Conservation (phyloP, 148 eudicot genomes). For the Beta vulgaris region DNA sequence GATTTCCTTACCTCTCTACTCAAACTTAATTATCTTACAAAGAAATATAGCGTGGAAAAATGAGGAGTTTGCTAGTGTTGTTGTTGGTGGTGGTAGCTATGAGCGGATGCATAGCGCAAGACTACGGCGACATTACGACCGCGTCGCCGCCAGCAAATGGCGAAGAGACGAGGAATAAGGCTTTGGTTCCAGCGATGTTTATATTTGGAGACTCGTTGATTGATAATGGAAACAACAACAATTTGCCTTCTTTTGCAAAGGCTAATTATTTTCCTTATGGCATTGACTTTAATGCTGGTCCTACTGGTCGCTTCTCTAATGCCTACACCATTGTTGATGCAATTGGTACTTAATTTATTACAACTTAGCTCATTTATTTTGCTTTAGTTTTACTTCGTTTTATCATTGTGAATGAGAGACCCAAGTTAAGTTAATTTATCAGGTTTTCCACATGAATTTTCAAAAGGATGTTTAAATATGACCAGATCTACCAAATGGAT, state of each 20-base stretch:
- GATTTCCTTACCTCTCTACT: no score
- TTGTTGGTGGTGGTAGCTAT: slow-evolving; percentile 8
- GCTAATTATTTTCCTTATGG: slow-evolving; percentile 94
- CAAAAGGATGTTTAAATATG: no score
- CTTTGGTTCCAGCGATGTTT: slow-evolving; percentile 76
- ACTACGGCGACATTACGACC: slow-evolving; percentile 4
- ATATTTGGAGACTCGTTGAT: slow-evolving; percentile 89
- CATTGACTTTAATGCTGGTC: slow-evolving; percentile 73
- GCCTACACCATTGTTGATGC: slow-evolving; percentile 89
- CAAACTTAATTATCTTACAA: not conserved
- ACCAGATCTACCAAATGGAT: no score
- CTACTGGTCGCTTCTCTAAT: slow-evolving; percentile 90
- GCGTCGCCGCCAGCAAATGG: slow-evolving; percentile 5
- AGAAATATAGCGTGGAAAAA: not conserved
- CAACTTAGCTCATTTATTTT: no score
- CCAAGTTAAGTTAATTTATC: no score
- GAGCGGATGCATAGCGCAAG: slow-evolving; percentile 23
- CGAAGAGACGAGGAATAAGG: slow-evolving; percentile 14
- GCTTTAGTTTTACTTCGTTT: no score
- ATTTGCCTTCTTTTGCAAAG: slow-evolving; percentile 75
- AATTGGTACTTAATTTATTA: slow-evolving; percentile 42
- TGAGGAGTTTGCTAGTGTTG: not conserved
- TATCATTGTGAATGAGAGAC: no score
- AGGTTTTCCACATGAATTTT: no score
- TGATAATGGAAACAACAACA: slow-evolving; percentile 88